Base-by-base conservation (phyloP, 2,329 filamentous ascomycete species). In the Penicillium frequentans region DNA sequence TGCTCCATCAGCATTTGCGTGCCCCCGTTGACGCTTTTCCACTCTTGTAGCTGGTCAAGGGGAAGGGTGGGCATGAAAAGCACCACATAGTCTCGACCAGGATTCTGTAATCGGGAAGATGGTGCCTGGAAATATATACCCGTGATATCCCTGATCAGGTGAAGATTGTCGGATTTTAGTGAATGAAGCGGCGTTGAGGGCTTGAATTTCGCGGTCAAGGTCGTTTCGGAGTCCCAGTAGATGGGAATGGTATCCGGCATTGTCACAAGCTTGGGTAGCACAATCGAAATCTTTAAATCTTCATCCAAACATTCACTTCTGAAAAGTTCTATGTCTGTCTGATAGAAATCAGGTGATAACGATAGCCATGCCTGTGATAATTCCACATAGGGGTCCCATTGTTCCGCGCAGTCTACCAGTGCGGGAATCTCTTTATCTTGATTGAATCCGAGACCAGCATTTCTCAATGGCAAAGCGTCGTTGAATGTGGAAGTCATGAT, bases 381-480 rank as follows among this genome's bases (percentile, higher is more conserved):
- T 10, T 69, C 66, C 31, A 64, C 48, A 62, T 64, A 72, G 0
- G 71, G 70, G 44, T 73, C 71, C 55, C 67, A 68, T 52, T 73
- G 69, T 7, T 62, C 66, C 3, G 62, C 59, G 3, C 62, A 66
- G 10, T 69, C 62, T 16, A 66, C 21, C 2, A 69, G 49, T 0
- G 69, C 56, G 0, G 69, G 65, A 1, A 69, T n/a, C 13, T 44
- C n/a, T 13, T 7, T 26, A n/a, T 57, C 31, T 7, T 64, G 60
- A 8, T 54, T 43, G 31, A 55, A 46, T 7, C 51, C 56, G 5
- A 66, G 55, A n/a, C 70, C 64, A 11, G 58, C 55, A 14, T 82
- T 75, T 9, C 56, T 58, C 9, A 75, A 67, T 5, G 93, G 93
- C 42, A 96, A 62, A 26, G 64, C 54, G 43, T 77, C 67, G 33